phyloP scores from a whole-genome alignment of 176 grass and related monocot genomes.

The sorghum (Sorghum bicolor) region Sorghum_bicolor_NCBIv3 NC_012878.2:57629001-57629500 shows the following conservation, averaged over 20 bases:
- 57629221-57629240: background rate
- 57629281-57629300: background rate
- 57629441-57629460: slow-evolving; percentile 64
- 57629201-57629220: slow-evolving; percentile 48
- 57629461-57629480: background rate
- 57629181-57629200: slow-evolving; percentile 34
- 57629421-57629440: slow-evolving; percentile 82
- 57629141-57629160: slow-evolving; percentile 1
- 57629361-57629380: slow-evolving; percentile 33
- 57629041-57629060: background rate
- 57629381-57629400: slow-evolving; percentile 63
- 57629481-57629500: background rate
- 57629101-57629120: slow-evolving; percentile 56
- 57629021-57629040: slow-evolving; percentile 55
- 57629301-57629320: background rate
- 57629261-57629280: background rate
- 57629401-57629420: slow-evolving; percentile 99
- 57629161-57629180: background rate
- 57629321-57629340: slow-evolving; percentile 47
- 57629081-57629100: slow-evolving; percentile 40
- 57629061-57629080: slow-evolving; percentile 37
- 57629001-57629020: slow-evolving; percentile 45
- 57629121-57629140: slow-evolving; percentile 1
- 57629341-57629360: slow-evolving; percentile 49
- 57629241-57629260: background rate